phyloP scores from a whole-genome alignment of 345 rosid genomes.

The Aquilaria sinensis region DNA sequence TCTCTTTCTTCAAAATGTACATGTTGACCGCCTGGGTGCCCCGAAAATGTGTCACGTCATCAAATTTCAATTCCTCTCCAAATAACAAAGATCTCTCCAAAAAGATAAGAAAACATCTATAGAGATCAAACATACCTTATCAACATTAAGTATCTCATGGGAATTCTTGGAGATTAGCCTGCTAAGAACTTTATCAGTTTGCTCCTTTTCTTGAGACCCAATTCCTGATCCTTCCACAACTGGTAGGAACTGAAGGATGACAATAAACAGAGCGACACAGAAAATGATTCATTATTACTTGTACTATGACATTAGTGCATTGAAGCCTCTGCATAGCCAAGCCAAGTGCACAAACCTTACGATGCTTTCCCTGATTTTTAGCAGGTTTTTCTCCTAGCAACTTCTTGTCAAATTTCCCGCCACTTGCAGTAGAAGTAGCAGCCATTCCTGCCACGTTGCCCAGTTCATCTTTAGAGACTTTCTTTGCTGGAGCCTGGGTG shows the following conservation, averaged over 20 bases:
- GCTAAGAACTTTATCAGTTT: slow-evolving; percentile 67
- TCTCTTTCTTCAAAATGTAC: slow-evolving; percentile 78
- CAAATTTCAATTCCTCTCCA: neutral
- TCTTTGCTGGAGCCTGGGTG: slow-evolving; percentile 54
- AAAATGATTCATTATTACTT: neutral
- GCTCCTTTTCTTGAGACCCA: slow-evolving; percentile 67
- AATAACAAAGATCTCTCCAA: slow-evolving; percentile 1
- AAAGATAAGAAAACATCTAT: neutral
- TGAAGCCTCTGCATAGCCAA: neutral
- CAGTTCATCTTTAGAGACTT: slow-evolving; percentile 60
- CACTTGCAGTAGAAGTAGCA: slow-evolving; percentile 85
- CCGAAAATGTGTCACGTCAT: neutral
- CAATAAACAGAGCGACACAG: neutral
- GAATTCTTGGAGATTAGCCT: slow-evolving; percentile 82
- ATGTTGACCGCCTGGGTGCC: slow-evolving; percentile 62
- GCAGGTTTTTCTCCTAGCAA: slow-evolving; percentile 75
- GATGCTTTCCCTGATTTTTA: slow-evolving; percentile 72
- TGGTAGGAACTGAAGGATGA: slow-evolving; percentile 60
- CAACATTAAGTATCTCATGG: slow-evolving; percentile 74
- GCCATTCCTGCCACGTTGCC: slow-evolving; percentile 88
- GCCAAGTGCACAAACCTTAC: slow-evolving; percentile 49
- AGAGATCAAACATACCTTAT: slow-evolving; percentile 44
- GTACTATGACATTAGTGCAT: neutral
- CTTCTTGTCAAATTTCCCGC: slow-evolving; percentile 95
- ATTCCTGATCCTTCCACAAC: slow-evolving; percentile 57